These are phyloP conservation scores for Lotus japonicus DNA, from an alignment of 306 rosid species.

Conservation along the genomic window DNA sequence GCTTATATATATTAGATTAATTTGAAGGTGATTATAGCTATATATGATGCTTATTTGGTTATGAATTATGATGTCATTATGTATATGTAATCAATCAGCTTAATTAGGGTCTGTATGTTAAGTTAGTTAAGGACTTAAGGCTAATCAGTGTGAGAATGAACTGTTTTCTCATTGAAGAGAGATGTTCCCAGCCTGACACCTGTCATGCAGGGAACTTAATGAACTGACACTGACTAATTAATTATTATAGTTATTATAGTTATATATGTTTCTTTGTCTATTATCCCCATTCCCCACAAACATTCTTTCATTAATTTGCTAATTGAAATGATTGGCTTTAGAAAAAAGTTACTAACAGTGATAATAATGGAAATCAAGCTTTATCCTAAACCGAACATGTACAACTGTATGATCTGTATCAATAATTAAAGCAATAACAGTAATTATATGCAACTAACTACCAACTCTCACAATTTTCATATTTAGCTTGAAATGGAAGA, in stretches of 20 bases:
- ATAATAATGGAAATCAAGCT: neutral
- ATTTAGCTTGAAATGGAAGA: neutral
- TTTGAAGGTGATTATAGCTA: neutral
- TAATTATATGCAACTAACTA: neutral
- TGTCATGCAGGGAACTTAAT: slow-evolving; percentile 30
- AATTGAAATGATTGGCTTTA: slow-evolving; percentile 34
- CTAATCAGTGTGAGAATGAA: neutral
- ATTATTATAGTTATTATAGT: no score
- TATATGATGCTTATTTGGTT: slow-evolving; percentile 1
- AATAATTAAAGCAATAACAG: no score
- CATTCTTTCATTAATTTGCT: slow-evolving; percentile 31
- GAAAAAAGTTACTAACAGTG: neutral
- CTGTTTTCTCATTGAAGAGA: no score
- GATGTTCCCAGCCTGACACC: slow-evolving; percentile 31
- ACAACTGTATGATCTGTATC: no score
- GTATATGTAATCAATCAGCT: no score
- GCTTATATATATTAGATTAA: neutral
- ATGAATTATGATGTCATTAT: neutral
- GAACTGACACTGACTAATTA: slow-evolving; percentile 31
- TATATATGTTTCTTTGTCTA: neutral
- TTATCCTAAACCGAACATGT: slow-evolving; percentile 7
- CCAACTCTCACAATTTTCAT: neutral
- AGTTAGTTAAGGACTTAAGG: slow-evolving; percentile 9
- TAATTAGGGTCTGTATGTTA: slow-evolving; percentile 9
- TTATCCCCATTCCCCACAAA: slow-evolving; percentile 12